Evolutionary conservation across 2,329 filamentous ascomycete genomes (phyloP), one percentile per base, ranked within the genome.

Genomic region (Rasamsonia emersonii): DNA sequence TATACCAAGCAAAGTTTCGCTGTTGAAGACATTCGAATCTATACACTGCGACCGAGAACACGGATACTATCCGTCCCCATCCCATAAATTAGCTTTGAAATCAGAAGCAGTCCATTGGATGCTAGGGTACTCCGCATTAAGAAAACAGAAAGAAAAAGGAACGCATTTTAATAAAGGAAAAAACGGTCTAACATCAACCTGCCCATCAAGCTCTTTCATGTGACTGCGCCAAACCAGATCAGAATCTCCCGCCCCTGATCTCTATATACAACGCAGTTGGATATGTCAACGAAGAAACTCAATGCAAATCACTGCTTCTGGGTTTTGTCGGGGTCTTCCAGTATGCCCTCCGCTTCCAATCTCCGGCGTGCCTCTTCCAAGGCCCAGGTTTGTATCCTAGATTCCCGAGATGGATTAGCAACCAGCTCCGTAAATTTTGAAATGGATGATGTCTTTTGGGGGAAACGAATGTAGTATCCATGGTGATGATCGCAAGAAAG

Each of bases 381-480:
- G 42, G 91, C 91, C 91, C 91, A 98, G 34, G 89, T 96, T 71
- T 96, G 91, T 77, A 98, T 95, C 62, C 91, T 98, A 51, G 39
- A 36, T 4, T 28, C 18, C 17, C 25, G 19, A 7, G 14, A 23
- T 21, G 15, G 24, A 9, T 15, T 15, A 39, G 15, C 9, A 7
- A 5, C 14, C 10, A 8, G 5, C 6, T 21, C 23, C 4, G 11
- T 11, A 14, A 6, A 27, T 10, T 28, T 18, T 18, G 26, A 18
- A 28, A 28, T 11, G 11, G 13, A 23, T 23, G n/a, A 23, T 23
- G 20, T 23, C 20, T 23, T 8, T 23, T 8, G 11, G 11, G 20
- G 20, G 9, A 23, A n/a, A 28, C 5, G 13, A 10, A 2, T 17
- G 3, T 10, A 17, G 5, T 20, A 15, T 33, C 17, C 5, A 10